Conservation (phyloP, 2,329 filamentous ascomycete genomes). For the Septoria petroselini region DNA sequence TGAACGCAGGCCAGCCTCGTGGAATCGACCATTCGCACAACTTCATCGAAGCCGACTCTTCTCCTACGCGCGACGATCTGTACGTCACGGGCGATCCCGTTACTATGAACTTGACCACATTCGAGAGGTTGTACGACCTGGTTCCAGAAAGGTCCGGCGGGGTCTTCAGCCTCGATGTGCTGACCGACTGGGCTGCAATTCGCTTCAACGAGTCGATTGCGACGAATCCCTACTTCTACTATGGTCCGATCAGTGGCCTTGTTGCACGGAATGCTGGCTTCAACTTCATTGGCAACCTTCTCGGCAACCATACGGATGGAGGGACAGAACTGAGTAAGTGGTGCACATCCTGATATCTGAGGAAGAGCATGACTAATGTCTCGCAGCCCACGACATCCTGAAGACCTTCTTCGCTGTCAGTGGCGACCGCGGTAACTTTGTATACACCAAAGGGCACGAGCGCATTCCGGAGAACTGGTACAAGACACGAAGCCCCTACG, state of each 20-base stretch:
- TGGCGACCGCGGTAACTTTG: conserved; percentile 23
- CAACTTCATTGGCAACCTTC: conserved; percentile 28
- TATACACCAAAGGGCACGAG: conserved; percentile 24
- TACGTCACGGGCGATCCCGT: conserved; percentile 49
- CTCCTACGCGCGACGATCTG: conserved; percentile 53
- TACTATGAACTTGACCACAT: conserved; percentile 53
- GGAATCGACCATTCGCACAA: conserved; percentile 53
- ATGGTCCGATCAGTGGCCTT: conserved; percentile 33
- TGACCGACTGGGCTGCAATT: conserved; percentile 32
- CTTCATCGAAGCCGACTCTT: conserved; percentile 55
- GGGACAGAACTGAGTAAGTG: conserved; percentile 35
- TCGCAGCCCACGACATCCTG: conserved; percentile 24
- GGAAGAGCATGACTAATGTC: neutral
- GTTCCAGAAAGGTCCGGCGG: conserved; percentile 24
- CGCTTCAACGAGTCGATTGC: conserved; percentile 29
- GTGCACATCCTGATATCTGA: neutral
- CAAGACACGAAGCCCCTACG: conserved; percentile 22
- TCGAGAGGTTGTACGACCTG: conserved; percentile 46
- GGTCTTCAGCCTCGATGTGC: conserved; percentile 32
- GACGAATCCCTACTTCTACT: conserved; percentile 35
- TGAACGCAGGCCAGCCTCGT: conserved; percentile 18
- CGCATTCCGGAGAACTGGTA: conserved; percentile 28
- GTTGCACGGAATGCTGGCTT: conserved; percentile 30
- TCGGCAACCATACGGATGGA: conserved; percentile 36
- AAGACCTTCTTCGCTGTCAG: conserved; percentile 30